Evolutionary conservation across 805 yeast genomes (phyloP), one percentile per base, ranked within the genome.

Genomic region (Wickerhamomyces chambardii): DNA sequence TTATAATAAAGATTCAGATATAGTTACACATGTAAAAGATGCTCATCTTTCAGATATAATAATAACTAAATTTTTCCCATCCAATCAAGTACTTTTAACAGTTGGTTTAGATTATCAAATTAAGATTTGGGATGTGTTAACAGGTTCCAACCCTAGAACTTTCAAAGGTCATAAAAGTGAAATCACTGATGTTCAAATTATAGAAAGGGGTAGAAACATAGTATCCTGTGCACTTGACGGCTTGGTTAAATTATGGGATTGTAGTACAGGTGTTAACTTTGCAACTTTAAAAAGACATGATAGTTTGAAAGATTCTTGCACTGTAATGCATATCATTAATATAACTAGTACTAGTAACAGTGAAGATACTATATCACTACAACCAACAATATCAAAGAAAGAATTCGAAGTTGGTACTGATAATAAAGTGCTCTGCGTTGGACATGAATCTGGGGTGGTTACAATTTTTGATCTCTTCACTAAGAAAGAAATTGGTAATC

Each of bases 151-250:
- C 33, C 71, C 75, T 1, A 56, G 87, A 35, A 59, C 68, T 0
- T 65, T 80, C 42, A 38, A 39, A 4, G 73, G 72, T 5, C 89
- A 78, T 41, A 66, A 49, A 18, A 54, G 54, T 3, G 55, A 65
- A 12, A 59, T 79, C 11, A 69, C 73, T 2, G 79, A 64, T 41
- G 40, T 73, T 3, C 64, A 55, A 3, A 45, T 79, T 41, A 57
- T 83, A 15, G 87, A 76, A 1, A 58, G 71, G 15, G 94, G 95
- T 1, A 58, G 90, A 29, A 82, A 83, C 48, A 60, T 84, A 39
- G 41, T 80, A 15, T 68, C 80, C 6, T 59, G 76, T 10, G 66
- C 75, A 6, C 34, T 42, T 5, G 84, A 75, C 50, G 84, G 84
- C 1, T 48, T 70, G 0, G 60, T 79, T 1, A 63, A 58, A 30